Evolutionary conservation across 2,329 filamentous ascomycete species (phyloP).

Genomic region (Rhynchosporium agropyri): DNA sequence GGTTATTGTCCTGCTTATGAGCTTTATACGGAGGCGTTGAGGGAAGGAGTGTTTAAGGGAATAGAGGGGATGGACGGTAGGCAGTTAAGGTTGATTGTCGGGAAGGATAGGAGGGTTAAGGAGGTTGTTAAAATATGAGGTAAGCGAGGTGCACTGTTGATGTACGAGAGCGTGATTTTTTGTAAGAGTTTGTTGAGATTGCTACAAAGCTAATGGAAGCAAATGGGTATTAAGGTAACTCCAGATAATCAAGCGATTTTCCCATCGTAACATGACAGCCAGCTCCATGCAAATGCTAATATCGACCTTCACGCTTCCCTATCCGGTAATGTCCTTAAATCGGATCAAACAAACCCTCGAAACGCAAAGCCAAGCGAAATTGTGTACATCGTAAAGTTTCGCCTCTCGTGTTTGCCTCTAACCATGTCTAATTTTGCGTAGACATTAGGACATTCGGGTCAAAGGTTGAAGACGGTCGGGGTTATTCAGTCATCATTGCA

Average conservation of each 20-base stretch:
- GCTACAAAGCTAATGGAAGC: slow-evolving; percentile 22
- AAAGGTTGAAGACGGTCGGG: no score
- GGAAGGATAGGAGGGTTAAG: slow-evolving; percentile 49
- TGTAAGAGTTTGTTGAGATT: background rate
- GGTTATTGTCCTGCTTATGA: slow-evolving; percentile 60
- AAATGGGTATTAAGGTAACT: slow-evolving; percentile 32
- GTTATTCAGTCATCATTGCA: no score
- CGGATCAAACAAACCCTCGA: background rate
- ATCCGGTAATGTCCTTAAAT: background rate
- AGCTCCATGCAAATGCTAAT: slow-evolving; percentile 16
- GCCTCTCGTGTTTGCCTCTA: background rate
- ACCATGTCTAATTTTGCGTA: background rate
- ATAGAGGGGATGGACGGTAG: slow-evolving; percentile 43
- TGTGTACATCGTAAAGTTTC: background rate
- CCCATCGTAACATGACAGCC: background rate
- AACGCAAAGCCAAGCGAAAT: background rate
- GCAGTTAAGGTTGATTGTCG: slow-evolving; percentile 54
- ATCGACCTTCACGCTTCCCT: background rate
- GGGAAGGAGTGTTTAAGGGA: slow-evolving; percentile 50
- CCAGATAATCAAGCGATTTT: slow-evolving; percentile 7
- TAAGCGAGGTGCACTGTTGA: slow-evolving; percentile 18
- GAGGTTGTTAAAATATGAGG: slow-evolving; percentile 42
- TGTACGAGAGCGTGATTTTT: background rate
- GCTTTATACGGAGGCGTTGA: slow-evolving; percentile 53
- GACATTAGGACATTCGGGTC: no score